Evolutionary conservation across 1,284 basidiomycete genomes (phyloP).

Genomic region (Pterulicium gracile): DNA sequence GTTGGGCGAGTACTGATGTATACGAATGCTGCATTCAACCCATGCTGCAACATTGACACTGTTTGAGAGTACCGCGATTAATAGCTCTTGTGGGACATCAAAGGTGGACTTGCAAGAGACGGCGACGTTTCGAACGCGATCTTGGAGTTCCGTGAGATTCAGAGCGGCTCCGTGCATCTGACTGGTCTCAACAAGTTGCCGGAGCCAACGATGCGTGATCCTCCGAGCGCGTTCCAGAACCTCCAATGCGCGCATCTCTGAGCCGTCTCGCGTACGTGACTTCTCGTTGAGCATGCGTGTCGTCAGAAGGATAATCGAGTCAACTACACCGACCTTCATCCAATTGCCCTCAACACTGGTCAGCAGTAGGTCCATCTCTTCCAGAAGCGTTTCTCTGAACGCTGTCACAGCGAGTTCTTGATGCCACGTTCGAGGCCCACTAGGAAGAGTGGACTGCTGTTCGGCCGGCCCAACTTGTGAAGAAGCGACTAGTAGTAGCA

Average conservation of each 20-base stretch:
- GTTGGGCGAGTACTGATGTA: slow-evolving; percentile 15
- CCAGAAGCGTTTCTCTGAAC: slow-evolving; percentile 15
- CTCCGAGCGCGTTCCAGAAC: slow-evolving; percentile 22
- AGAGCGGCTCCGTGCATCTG: slow-evolving; percentile 1
- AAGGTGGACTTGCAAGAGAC: slow-evolving; percentile 29
- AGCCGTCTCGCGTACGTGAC: slow-evolving; percentile 12
- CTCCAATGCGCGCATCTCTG: slow-evolving; percentile 8
- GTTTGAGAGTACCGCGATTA: slow-evolving; percentile 13
- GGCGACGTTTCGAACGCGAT: slow-evolving; percentile 13
- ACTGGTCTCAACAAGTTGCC: not conserved
- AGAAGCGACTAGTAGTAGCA: slow-evolving; percentile 27
- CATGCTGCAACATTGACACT: slow-evolving; percentile 18
- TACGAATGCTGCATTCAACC: slow-evolving; percentile 22
- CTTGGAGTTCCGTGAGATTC: slow-evolving; percentile 1
- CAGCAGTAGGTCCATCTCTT: slow-evolving; percentile 20
- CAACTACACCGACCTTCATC: slow-evolving; percentile 26
- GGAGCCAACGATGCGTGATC: slow-evolving; percentile 25
- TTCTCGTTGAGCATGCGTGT: slow-evolving; percentile 27
- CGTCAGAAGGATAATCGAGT: slow-evolving; percentile 23
- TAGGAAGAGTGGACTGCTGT: no score
- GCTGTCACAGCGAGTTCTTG: slow-evolving; percentile 9
- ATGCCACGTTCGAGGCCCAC: slow-evolving; percentile 13
- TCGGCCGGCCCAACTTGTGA: slow-evolving; percentile 29
- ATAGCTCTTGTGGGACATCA: slow-evolving; percentile 19
- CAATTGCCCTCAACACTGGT: slow-evolving; percentile 26